phyloP scores from a whole-genome alignment of 345 rosid genomes.

The Eucalyptus curtisii region DNA sequence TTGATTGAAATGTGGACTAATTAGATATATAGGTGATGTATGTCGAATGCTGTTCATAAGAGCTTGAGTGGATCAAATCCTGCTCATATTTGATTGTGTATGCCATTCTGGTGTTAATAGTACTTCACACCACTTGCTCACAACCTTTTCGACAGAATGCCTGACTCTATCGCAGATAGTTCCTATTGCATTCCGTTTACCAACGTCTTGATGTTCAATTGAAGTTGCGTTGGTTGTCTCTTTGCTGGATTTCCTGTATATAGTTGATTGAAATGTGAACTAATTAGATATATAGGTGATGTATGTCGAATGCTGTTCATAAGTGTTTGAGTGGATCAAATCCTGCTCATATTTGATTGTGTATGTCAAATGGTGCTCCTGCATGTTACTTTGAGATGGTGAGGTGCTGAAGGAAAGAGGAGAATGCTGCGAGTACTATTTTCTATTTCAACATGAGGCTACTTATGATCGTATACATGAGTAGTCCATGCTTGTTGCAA shows the following conservation, averaged over 20 bases:
- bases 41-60: no score
- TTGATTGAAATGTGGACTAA: no score
- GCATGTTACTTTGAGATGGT: neutral
- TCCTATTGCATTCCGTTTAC: no score
- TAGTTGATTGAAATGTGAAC: neutral
- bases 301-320: neutral
- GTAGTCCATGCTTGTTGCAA: neutral
- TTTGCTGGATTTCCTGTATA: neutral
- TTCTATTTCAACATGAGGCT: neutral
- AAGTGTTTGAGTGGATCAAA: neutral
- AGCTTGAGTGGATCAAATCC: no score
- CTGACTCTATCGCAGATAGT: rapidly evolving
- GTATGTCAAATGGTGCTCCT: neutral
- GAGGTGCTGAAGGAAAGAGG: neutral
- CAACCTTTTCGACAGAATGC: rapidly evolving
- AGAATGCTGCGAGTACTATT: neutral
- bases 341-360: neutral
- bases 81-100: no score
- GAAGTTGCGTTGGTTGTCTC: neutral
- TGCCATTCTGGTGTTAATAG: no score
- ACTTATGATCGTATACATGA: neutral
- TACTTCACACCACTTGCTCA: no score
- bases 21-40: no score
- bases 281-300: neutral
- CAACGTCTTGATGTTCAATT: neutral